These are phyloP conservation scores for Hemileccinum impolitum DNA, from an alignment of 768 basidiomycete genomes.

Conservation along the genomic window DNA sequence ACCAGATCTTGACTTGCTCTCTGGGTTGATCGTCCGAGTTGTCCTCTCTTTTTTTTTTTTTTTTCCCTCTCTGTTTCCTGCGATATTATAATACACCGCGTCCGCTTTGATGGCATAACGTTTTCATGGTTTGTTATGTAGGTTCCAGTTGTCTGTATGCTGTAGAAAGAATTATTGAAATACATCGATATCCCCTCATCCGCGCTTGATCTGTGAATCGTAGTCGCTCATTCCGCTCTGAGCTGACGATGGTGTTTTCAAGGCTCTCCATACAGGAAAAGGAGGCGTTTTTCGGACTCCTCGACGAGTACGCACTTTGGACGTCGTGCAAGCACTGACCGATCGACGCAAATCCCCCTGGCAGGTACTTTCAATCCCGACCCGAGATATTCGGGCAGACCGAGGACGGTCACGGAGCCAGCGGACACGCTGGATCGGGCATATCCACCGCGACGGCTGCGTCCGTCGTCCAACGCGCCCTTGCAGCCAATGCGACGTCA, in stretches of 20 bases:
- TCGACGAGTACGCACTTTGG: slow-evolving; percentile 61
- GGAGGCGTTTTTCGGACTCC: slow-evolving; percentile 74
- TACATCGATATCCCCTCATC: slow-evolving; percentile 6
- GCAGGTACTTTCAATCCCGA: slow-evolving; percentile 73
- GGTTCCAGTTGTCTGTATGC: slow-evolving; percentile 33
- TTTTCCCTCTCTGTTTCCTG: slow-evolving; percentile 2
- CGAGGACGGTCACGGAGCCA: slow-evolving; percentile 13
- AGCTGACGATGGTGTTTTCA: slow-evolving; percentile 60
- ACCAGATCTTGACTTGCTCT: background rate
- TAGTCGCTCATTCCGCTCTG: too few species aligned
- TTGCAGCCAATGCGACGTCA: slow-evolving; percentile 32
- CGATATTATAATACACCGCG: slow-evolving; percentile 17
- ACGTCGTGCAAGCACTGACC: background rate
- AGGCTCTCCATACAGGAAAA: slow-evolving; percentile 67
- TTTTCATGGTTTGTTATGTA: slow-evolving; percentile 24
- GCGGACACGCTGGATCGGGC: slow-evolving; percentile 17
- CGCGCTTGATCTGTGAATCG: background rate
- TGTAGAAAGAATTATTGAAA: slow-evolving; percentile 22
- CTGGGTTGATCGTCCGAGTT: slow-evolving; percentile 1
- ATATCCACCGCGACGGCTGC: slow-evolving; percentile 31
- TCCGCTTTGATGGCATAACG: slow-evolving; percentile 13
- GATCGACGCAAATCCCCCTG: background rate
- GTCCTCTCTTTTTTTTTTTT: background rate
- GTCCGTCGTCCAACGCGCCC: slow-evolving; percentile 44
- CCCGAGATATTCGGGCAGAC: slow-evolving; percentile 55